Evolutionary conservation across 305 asterid species (phyloP).

Genomic region (Solanum aculeatissimum): DNA sequence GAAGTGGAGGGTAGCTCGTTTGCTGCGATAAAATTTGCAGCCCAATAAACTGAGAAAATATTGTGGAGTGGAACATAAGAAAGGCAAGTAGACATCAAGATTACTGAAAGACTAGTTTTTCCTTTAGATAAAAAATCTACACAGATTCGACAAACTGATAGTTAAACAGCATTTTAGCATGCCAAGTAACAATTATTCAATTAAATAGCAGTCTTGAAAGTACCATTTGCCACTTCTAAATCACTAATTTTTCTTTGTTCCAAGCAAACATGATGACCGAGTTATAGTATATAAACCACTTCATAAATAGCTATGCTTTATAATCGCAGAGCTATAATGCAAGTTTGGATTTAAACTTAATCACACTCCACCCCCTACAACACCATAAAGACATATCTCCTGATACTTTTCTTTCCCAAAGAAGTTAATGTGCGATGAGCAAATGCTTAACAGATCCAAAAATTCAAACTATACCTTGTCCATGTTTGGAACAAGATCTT

Average conservation of each 20-base stretch:
- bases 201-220: not conserved
- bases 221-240: not conserved
- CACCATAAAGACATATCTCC: not conserved
- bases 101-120: not conserved
- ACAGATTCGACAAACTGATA: not conserved
- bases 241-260: not conserved
- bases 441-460: not conserved
- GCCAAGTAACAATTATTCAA: not conserved
- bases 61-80: not conserved
- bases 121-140: too few relatives aligned
- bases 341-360: not conserved
- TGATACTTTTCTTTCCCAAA: not conserved
- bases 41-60: not conserved
- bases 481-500: conserved; percentile 97
- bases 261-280: not conserved
- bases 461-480: conserved; percentile 46
- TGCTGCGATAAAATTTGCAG: conserved; percentile 31
- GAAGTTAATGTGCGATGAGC: not conserved
- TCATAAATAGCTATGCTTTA: not conserved
- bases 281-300: not conserved
- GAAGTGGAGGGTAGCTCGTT: conserved; percentile 56
- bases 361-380: not conserved
- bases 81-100: not conserved
- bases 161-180: not conserved
- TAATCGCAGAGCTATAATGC: not conserved